phyloP scores from a whole-genome alignment of 345 rosid species.

The Murraya koenigii region DNA sequence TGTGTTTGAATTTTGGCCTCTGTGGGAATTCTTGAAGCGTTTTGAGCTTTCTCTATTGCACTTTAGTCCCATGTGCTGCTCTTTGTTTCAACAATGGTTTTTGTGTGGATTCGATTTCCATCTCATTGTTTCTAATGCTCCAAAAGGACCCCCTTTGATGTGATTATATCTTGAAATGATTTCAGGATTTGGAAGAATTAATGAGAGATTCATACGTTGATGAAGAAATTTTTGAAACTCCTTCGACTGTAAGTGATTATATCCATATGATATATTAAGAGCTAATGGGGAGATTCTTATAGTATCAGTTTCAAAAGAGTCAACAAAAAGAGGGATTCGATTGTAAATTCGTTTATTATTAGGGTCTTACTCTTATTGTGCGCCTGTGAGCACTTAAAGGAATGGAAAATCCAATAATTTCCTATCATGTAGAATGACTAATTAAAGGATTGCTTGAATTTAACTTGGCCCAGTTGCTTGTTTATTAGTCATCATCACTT shows the following conservation, averaged over 20 bases:
- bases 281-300: background rate
- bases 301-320: background rate
- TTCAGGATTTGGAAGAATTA: conserved; percentile 22
- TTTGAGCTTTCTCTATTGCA: background rate
- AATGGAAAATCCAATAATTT: background rate
- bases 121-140: background rate
- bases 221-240: conserved; percentile 24
- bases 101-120: background rate
- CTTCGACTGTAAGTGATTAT: conserved; percentile 34
- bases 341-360: background rate
- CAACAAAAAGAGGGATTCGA: background rate
- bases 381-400: background rate
- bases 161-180: background rate
- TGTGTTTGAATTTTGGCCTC: conserved; percentile 1
- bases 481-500: background rate
- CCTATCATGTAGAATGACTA: background rate
- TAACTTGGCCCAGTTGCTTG: background rate
- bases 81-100: background rate
- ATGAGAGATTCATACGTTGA: conserved; percentile 40
- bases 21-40: background rate
- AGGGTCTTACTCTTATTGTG: background rate
- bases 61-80: background rate
- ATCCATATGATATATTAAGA: background rate
- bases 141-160: background rate
- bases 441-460: background rate